phyloP scores from a whole-genome alignment of 257 asterid genomes.

The Oldenlandia corymbosa region DNA sequence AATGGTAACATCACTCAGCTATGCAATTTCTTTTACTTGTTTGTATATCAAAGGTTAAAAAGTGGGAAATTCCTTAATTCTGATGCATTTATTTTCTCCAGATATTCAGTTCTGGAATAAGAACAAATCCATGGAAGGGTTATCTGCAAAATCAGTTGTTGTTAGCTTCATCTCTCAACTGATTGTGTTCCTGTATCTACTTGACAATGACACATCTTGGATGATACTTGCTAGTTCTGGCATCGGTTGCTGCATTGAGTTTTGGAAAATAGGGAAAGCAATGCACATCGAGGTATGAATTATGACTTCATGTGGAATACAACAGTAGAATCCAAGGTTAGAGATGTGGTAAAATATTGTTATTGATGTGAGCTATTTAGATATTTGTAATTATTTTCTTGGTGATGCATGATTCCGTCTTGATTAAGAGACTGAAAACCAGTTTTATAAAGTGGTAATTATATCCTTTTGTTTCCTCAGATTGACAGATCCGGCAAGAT shows the following conservation, averaged over 20 bases:
- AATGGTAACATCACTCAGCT: constrained; percentile 49
- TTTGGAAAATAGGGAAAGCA: constrained; percentile 99
- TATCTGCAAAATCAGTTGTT: constrained; percentile 89
- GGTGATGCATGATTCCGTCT: background rate
- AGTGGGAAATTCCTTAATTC: background rate
- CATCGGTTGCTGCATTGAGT: constrained; percentile 96
- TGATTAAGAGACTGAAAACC: background rate
- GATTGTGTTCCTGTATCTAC: constrained; percentile 85
- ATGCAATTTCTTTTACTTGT: background rate
- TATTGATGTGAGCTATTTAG: background rate
- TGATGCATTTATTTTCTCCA: constrained; percentile 26
- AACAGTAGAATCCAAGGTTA: background rate
- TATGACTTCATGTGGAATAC: background rate
- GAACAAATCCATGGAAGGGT: constrained; percentile 98
- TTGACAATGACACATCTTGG: constrained; percentile 98
- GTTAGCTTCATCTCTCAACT: constrained; percentile 89
- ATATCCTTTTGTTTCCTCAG: constrained; percentile 28
- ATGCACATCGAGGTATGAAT: constrained; percentile 89
- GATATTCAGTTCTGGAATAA: constrained; percentile 99
- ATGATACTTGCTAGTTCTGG: constrained; percentile 99
- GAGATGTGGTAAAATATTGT: background rate
- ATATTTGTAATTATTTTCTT: background rate
- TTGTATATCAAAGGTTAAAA: too few relatives aligned
- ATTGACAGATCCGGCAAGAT: constrained; percentile 88
- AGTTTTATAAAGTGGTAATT: background rate